Evolutionary conservation across 257 asterid genomes (phyloP).

Genomic region (Plantago ovata): DNA sequence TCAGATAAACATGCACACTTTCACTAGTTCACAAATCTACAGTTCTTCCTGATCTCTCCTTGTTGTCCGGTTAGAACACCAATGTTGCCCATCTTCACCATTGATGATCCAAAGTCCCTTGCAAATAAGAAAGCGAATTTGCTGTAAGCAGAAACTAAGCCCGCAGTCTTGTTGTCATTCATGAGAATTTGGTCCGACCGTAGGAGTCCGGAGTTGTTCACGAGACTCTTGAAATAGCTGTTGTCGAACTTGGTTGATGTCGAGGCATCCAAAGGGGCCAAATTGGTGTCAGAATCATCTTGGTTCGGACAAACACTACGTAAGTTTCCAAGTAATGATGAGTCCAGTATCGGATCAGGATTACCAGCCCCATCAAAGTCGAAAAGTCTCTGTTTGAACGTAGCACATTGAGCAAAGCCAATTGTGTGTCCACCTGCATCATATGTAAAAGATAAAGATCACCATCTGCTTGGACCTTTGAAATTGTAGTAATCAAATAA

Average conservation of each 20-base stretch:
- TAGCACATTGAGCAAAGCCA: conserved; percentile 73
- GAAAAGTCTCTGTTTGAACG: conserved; percentile 62
- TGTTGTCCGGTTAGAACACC: conserved; percentile 50
- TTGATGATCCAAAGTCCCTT: conserved; percentile 54
- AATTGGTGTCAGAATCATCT: conserved; percentile 39
- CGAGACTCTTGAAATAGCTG: conserved; percentile 52
- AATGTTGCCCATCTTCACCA: conserved; percentile 57
- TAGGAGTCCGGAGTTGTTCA: conserved; percentile 48
- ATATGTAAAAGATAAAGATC: background rate
- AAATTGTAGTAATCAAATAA: too few relatives aligned
- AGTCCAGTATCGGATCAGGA: conserved; percentile 63
- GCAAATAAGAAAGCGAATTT: conserved; percentile 41
- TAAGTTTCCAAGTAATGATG: conserved; percentile 32
- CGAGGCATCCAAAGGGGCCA: conserved; percentile 49
- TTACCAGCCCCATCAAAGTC: conserved; percentile 71
- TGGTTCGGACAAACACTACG: conserved; percentile 47
- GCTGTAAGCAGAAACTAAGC: conserved; percentile 41
- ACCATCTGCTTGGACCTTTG: too few relatives aligned
- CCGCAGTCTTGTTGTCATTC: conserved; percentile 49
- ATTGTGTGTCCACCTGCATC: conserved; percentile 67
- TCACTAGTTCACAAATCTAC: conserved; percentile 49
- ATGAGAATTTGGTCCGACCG: conserved; percentile 66
- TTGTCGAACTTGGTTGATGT: conserved; percentile 51
- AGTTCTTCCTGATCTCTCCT: conserved; percentile 62
- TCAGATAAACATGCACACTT: background rate